phyloP scores from a whole-genome alignment of 106 monocot species.

The Phalaenopsis aphrodite region DNA sequence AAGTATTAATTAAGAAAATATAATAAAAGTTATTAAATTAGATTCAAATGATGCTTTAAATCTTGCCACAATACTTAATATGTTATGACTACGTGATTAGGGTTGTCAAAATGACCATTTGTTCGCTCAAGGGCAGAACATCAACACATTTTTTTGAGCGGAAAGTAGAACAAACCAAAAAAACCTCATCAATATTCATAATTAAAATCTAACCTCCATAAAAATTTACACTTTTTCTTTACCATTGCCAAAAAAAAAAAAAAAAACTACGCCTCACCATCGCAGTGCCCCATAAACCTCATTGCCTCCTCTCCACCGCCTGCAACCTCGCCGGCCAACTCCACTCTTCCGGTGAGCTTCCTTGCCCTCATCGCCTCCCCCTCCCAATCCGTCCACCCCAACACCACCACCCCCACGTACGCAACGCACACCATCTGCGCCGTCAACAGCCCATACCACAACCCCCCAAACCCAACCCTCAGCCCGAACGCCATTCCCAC shows the following conservation, averaged over 20 bases:
- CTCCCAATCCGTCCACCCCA: slow-evolving; percentile 73
- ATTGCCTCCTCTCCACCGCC: background rate
- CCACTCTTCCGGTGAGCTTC: slow-evolving; percentile 35
- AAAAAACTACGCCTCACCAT: background rate
- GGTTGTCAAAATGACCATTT: too few species aligned
- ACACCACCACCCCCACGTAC: slow-evolving; percentile 37
- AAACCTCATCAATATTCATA: background rate
- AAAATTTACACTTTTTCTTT: too few species aligned
- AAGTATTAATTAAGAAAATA: too few species aligned
- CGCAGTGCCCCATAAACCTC: background rate
- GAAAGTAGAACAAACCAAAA: too few species aligned
- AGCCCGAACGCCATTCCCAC: slow-evolving; percentile 60
- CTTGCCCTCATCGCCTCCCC: slow-evolving; percentile 51
- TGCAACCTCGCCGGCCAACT: background rate
- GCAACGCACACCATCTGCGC: slow-evolving; percentile 58
- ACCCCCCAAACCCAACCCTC: slow-evolving; percentile 51
- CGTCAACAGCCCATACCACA: slow-evolving; percentile 72
- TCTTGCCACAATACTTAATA: too few species aligned
- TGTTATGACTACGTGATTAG: too few species aligned
- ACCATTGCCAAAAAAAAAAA: background rate
- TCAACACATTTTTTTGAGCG: too few species aligned
- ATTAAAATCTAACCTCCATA: background rate
- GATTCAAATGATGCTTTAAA: too few species aligned
- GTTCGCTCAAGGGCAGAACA: too few species aligned
- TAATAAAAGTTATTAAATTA: too few species aligned